These are phyloP conservation scores for Citrus trifoliata DNA, from an alignment of 345 rosid species.

Conservation along the genomic window DNA sequence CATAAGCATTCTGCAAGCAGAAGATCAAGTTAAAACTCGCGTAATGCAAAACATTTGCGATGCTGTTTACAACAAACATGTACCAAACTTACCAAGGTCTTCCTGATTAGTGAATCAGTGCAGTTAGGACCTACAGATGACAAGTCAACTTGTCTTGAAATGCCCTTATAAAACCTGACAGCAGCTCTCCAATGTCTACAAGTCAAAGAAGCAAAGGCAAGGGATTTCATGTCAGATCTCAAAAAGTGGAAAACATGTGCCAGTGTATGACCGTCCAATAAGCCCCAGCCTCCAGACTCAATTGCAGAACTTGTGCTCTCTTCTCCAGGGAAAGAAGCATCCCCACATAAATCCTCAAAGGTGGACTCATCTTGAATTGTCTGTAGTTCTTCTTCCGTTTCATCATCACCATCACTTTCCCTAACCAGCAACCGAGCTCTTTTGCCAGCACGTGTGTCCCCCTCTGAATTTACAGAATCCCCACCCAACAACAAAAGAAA, in stretches of 20 bases:
- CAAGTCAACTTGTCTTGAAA: constrained; percentile 73
- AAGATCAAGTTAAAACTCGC: constrained; percentile 24
- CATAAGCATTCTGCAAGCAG: constrained; percentile 76
- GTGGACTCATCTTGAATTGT: constrained; percentile 42
- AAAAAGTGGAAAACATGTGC: constrained; percentile 84
- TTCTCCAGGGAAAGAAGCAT: constrained; percentile 47
- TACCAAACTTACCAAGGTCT: constrained; percentile 57
- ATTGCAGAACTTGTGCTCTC: constrained; percentile 35
- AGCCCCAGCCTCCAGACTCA: constrained; percentile 62
- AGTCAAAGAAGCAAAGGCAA: constrained; percentile 75
- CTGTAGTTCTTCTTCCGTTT: constrained; percentile 47
- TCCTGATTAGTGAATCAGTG: constrained; percentile 59
- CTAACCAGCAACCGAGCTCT: constrained; percentile 69
- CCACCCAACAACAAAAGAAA: constrained; percentile 18
- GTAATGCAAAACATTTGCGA: constrained; percentile 1
- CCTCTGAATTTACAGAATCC: constrained; percentile 41
- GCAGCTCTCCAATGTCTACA: constrained; percentile 95
- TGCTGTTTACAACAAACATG: not conserved
- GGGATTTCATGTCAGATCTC: constrained; percentile 76
- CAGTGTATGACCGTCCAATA: constrained; percentile 69
- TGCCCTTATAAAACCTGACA: constrained; percentile 63
- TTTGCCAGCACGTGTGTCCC: constrained; percentile 62
- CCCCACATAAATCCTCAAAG: constrained; percentile 80
- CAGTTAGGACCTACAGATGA: constrained; percentile 74
- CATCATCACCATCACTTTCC: constrained; percentile 64